phyloP scores from a whole-genome alignment of 2,329 filamentous ascomycete species.

The Talaromyces amestolkiae region DNA sequence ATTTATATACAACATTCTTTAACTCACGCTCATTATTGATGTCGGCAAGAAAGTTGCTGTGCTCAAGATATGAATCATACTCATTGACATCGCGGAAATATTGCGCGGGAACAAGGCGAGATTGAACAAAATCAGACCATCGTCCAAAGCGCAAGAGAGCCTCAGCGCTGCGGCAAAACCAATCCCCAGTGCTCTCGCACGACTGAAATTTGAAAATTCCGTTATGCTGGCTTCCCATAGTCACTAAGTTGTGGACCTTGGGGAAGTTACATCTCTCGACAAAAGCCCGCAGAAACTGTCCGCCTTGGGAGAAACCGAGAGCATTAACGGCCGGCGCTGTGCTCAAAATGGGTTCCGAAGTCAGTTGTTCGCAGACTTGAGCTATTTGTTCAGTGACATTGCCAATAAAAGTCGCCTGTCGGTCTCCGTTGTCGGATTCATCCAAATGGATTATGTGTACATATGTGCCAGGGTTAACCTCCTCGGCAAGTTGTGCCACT shows the following conservation, averaged over 20 bases:
- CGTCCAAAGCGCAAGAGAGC: constrained; percentile 74
- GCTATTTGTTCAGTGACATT: constrained; percentile 78
- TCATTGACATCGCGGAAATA: constrained; percentile 78
- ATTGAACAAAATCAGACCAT: constrained; percentile 77
- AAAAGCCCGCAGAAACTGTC: constrained; percentile 90
- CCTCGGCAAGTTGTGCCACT: constrained; percentile 69
- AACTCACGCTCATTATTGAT: constrained; percentile 84
- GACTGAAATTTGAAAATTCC: constrained; percentile 80
- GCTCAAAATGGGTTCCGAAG: constrained; percentile 72
- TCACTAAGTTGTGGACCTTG: constrained; percentile 74
- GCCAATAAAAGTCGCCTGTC: constrained; percentile 82
- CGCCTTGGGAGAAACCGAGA: constrained; percentile 91
- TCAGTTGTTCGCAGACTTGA: constrained; percentile 73
- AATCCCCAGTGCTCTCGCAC: constrained; percentile 66
- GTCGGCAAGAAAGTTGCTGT: constrained; percentile 87
- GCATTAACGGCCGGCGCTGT: constrained; percentile 83
- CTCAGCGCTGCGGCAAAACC: constrained; percentile 77
- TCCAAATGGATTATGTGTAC: constrained; percentile 75
- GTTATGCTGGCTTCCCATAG: constrained; percentile 88
- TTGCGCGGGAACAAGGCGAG: constrained; percentile 81
- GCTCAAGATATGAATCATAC: constrained; percentile 69
- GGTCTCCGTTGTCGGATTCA: constrained; percentile 66
- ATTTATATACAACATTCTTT: constrained; percentile 73
- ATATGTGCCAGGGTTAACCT: constrained; percentile 76
- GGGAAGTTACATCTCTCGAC: constrained; percentile 81